phyloP scores from a whole-genome alignment of 2,329 filamentous ascomycete genomes.

The Ilyonectria destructans region DNA sequence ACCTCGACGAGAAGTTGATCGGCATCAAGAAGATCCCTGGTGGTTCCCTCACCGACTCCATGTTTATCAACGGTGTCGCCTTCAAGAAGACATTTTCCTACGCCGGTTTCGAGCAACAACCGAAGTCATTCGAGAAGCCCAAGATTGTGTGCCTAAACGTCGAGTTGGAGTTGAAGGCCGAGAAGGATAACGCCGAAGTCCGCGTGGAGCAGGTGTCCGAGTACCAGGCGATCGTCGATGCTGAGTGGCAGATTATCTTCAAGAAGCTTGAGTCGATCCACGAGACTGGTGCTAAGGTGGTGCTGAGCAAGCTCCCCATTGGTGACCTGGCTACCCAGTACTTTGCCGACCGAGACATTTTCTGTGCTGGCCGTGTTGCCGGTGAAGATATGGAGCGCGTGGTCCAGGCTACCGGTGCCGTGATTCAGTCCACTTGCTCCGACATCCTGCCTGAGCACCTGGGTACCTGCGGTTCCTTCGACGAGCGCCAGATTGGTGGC shows the following conservation, averaged over 20 bases:
- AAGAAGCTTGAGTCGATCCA: constrained; percentile 97
- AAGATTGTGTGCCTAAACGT: constrained; percentile 99
- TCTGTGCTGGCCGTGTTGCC: constrained; percentile 95
- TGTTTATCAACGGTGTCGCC: constrained; percentile 97
- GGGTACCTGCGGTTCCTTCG: constrained; percentile 90
- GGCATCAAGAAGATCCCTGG: constrained; percentile 99
- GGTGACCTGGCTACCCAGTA: constrained; percentile 98
- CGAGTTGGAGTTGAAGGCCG: constrained; percentile 97
- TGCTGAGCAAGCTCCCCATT: constrained; percentile 96
- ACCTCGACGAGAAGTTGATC: constrained; percentile 97
- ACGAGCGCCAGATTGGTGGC: constrained; percentile 96
- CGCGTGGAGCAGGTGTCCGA: constrained; percentile 98
- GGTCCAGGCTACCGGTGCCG: constrained; percentile 93
- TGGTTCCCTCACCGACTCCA: constrained; percentile 94
- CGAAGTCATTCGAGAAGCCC: constrained; percentile 93
- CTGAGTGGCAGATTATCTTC: constrained; percentile 99
- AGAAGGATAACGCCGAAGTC: constrained; percentile 99
- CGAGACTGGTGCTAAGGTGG: constrained; percentile 96
- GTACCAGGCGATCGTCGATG: constrained; percentile 99
- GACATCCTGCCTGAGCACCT: constrained; percentile 93
- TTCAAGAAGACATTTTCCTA: constrained; percentile 99
- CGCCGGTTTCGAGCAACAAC: constrained; percentile 99
- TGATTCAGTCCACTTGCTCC: constrained; percentile 94
- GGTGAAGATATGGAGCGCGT: constrained; percentile 96
- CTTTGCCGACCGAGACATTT: constrained; percentile 98